Base-by-base conservation (phyloP, 352 stramenopile species). In the Pythium sp. region DNA sequence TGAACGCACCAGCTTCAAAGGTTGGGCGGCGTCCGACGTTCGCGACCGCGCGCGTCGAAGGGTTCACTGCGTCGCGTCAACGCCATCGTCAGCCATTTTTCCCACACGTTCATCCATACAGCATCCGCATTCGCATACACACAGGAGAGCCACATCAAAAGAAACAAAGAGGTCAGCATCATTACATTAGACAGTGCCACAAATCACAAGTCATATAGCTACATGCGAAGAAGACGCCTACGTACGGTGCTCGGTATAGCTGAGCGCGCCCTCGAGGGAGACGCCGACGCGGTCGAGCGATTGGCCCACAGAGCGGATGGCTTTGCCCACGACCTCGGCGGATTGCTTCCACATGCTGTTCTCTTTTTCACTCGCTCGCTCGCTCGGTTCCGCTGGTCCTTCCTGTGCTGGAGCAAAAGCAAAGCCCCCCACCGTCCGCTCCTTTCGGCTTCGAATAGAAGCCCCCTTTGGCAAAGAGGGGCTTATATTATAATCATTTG, bases 171-270 rank as follows among this genome's bases (percentile, higher is more conserved):
- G 5, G 53, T 60, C 24, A 66, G 47, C 22, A 24, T 46, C 38
- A 26, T 46, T 34, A 34, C 24, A 22, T 20, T 20, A 20, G 14
- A 47, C 56, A 22, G 20, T 12, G 30, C 7, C 26, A 41, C 15
- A 26, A 59, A 1, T n/a, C 30, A 28, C 55, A 18, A 9, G 26
- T 24, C 28, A 22, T 5, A 32, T 11, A 43, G 26, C 26, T 26
- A 26, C 24, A 26, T 26, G 24, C 24, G 24, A 26, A 36, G 51
- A 3, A 15, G 38, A 28, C 15, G 15, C 32, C 20, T 18, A 89
- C 88, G 71, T 90, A 97, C 89, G 74, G 76, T 94, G 87, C 76
- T 97, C 90, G 58, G 83, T 96, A 81, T 95, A 97, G 56, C 82
- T 81, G 70, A 94, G 72, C 62, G 78, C 81, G 5, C 86, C 86